These are phyloP conservation scores for Colletotrichum sublineola DNA, from an alignment of 2,329 filamentous ascomycete genomes.

Conservation along the genomic window DNA sequence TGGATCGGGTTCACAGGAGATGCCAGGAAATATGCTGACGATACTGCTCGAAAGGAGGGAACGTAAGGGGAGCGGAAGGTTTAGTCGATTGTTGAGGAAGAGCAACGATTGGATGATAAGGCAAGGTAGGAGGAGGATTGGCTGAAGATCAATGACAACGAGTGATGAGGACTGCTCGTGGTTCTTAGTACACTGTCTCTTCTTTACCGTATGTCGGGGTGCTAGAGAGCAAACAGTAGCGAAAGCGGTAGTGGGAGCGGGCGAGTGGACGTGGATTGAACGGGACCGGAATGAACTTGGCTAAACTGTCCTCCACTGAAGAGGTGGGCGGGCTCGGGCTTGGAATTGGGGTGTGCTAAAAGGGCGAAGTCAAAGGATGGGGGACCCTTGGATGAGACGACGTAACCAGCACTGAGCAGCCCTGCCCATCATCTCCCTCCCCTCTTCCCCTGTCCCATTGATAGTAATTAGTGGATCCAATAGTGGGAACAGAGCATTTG, in stretches of 20 bases:
- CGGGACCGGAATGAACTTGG: constrained; percentile 13
- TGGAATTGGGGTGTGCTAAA: constrained; percentile 1
- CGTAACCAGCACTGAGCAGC: constrained; percentile 25
- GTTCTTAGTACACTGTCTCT: constrained; percentile 14
- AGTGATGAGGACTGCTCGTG: constrained; percentile 5
- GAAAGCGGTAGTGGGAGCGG: constrained; percentile 15
- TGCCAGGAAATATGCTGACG: constrained; percentile 16
- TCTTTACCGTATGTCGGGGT: constrained; percentile 13
- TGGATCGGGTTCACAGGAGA: constrained; percentile 15
- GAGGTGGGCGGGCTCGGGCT: neutral
- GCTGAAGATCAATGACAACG: constrained; percentile 8
- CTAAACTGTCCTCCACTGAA: constrained; percentile 3
- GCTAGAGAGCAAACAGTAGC: constrained; percentile 9
- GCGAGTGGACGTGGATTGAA: constrained; percentile 7
- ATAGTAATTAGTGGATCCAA: constrained; percentile 33
- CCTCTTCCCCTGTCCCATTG: constrained; percentile 18
- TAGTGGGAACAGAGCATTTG: constrained; percentile 19
- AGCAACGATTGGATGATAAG: constrained; percentile 28
- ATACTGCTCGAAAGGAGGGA: neutral
- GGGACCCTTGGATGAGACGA: constrained; percentile 33
- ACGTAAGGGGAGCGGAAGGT: constrained; percentile 8
- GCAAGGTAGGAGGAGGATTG: neutral
- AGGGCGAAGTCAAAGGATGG: constrained; percentile 8
- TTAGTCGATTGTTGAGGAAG: neutral
- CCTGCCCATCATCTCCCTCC: neutral